Percentiles rank a stretch among this genome's conserved stretches.
Conservation (phyloP, 768 basidiomycete species). For the Trametes villosa region DNA sequence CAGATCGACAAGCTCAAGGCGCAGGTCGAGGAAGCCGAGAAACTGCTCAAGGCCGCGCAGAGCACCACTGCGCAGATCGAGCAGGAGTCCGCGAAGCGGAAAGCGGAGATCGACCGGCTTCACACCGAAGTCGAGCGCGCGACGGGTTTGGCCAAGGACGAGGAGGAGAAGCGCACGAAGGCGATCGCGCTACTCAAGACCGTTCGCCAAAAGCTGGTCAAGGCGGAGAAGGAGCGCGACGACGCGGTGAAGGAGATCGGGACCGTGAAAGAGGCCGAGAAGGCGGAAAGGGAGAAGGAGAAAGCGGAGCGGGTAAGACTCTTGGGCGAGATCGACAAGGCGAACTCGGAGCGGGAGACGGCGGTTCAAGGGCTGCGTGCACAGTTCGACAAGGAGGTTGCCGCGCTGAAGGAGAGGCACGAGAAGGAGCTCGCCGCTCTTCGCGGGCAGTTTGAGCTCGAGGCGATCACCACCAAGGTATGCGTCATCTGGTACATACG, state of each 20-base stretch:
- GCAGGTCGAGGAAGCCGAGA: conserved; percentile 73
- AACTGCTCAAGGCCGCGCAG: conserved; percentile 64
- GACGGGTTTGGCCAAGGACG: conserved; percentile 76
- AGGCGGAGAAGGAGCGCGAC: conserved; percentile 92
- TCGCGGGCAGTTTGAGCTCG: conserved; percentile 77
- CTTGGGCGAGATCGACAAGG: conserved; percentile 64
- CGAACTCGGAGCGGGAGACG: conserved; percentile 66
- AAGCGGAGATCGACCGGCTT: conserved; percentile 61
- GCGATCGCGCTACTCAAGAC: conserved; percentile 92
- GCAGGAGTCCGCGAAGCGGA: conserved; percentile 52
- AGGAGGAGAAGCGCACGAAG: conserved; percentile 96
- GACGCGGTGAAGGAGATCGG: conserved; percentile 67
- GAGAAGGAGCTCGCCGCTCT: conserved; percentile 74
- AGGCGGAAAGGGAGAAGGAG: conserved; percentile 58
- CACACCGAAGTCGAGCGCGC: conserved; percentile 64
- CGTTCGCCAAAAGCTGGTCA: conserved; percentile 95
- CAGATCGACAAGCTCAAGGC: conserved; percentile 71
- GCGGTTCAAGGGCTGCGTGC: conserved; percentile 59
- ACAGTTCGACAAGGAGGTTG: conserved; percentile 76
- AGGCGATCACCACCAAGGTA: conserved; percentile 77
- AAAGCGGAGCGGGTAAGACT: conserved; percentile 51
- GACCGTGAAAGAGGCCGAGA: conserved; percentile 55
- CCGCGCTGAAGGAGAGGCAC: conserved; percentile 59
- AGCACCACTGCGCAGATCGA: conserved; percentile 51
- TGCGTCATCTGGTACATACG: conserved; percentile 19